Evolutionary conservation across 768 basidiomycete genomes (phyloP), one percentile per base, ranked within the genome.

Genomic region (Naganishia vishniacii): DNA sequence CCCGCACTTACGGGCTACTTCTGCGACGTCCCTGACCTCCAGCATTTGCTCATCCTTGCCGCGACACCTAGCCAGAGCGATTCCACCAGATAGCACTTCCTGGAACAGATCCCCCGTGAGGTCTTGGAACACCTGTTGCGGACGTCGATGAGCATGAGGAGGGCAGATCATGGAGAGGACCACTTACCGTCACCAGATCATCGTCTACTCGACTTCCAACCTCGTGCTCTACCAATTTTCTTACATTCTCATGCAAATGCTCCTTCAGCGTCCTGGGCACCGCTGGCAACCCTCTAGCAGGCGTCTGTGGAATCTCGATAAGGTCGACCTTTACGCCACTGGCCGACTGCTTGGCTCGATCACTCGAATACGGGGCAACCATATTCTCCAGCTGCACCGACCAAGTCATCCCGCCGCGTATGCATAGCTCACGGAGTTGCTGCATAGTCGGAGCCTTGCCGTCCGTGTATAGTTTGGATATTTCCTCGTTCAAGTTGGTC

Each of bases 401-500:
- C 53, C 53, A 56, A 5, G 34, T 40, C 34, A 56, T n/a, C 20
- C 53, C 53, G 34, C 53, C 53, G 18, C 53, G 53, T 23, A 40
- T 56, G 23, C 53, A 56, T 15, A 56, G 34, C 12, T 56, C 53
- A 6, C 53, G 53, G 1, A 56, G 37, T 23, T 56, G 53, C 5
- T 37, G 34, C 53, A 56, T 56, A n/a, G 53, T 40, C 34, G 53
- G 53, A 31, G 53, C 37, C 26, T 40, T 56, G 7, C 53, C 53
- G 53, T 37, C 53, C 20, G 53, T 56, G 53, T 56, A 56, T 15
- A 56, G 53, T 26, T 56, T 56, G 13, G 37, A 40, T 13, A 56
- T 56, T 26, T 56, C 53, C 34, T 56, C 53, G 37, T 56, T 56
- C 53, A 56, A n/a, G 23, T 56, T 56, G 34, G 53, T 18, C 53